Evolutionary conservation across 306 rosid species (phyloP), one percentile per base, ranked within the genome.

Genomic region (Purshia tridentata): DNA sequence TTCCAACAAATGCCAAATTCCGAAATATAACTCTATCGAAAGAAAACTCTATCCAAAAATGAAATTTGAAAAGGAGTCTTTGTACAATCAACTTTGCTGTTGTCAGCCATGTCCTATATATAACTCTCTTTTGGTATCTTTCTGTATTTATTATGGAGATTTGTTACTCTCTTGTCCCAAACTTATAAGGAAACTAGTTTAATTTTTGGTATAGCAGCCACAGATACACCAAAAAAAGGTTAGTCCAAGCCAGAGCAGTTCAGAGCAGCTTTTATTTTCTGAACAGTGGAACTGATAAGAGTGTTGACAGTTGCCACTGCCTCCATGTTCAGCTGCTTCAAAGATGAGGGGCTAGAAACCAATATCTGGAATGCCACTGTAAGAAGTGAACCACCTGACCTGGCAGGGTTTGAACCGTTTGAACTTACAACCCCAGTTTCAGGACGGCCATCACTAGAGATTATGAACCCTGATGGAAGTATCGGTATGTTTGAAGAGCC

Each of bases 391-490:
- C 93, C 95, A 35, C 64, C 42, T 7, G 80, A 4, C 54, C n/a
- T 62, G 0, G 15, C 71, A 41, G 3, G 46, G 39, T 49, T 41
- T 57, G 51, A 4, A 4, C 66, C 54, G 19, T 49, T 74, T 1
- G 84, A 67, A 29, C 23, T 53, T 53, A 9, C 22, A 49, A 45
- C 22, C 12, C 74, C 64, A 12, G 1, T 40, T 9, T 59, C 18
- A 23, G 55, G 10, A 18, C 75, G 78, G 7, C 92, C 92, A 16
- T 82, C 89, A 5, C 77, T 47, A 0, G 88, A 74, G 80, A 92
- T 80, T 6, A 90, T 55, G 8, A 88, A 57, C n/a, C 98, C 98
- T 0, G 90, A 85, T 0, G 97, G 90, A 39, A 92, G 95, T 13
- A 90, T 63, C 0, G 87, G 87, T 52, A 92, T 14, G 14, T 14